These are phyloP conservation scores for Colletotrichum paranaense DNA, from an alignment of 2,329 filamentous ascomycete genomes.

Conservation along the genomic window DNA sequence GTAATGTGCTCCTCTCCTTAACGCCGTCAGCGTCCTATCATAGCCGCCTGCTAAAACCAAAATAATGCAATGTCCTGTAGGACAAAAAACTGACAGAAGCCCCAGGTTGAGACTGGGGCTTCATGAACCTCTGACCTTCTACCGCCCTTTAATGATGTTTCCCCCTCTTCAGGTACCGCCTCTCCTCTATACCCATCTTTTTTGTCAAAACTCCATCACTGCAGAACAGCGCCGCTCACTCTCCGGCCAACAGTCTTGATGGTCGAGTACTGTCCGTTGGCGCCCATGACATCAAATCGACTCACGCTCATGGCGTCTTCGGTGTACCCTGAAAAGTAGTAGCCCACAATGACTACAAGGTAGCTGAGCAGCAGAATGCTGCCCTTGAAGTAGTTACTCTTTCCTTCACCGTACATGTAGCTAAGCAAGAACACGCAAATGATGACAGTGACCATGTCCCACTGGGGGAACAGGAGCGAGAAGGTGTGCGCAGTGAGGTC, in stretches of 20 bases:
- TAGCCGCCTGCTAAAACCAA: not conserved
- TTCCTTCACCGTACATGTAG: slow-evolving; percentile 98
- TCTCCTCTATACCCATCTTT: not conserved
- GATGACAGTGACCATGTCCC: slow-evolving; percentile 98
- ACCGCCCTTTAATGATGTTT: slow-evolving; percentile 7
- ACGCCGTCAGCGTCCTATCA: slow-evolving; percentile 18
- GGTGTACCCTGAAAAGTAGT: slow-evolving; percentile 80
- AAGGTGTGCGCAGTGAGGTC: slow-evolving; percentile 73
- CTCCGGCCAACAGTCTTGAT: slow-evolving; percentile 66
- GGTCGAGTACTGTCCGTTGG: slow-evolving; percentile 60
- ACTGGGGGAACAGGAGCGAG: slow-evolving; percentile 94
- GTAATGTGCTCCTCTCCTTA: slow-evolving; percentile 16
- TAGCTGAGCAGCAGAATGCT: slow-evolving; percentile 95
- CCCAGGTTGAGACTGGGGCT: not conserved
- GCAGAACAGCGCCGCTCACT: slow-evolving; percentile 50
- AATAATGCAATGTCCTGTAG: not conserved
- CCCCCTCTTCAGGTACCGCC: slow-evolving; percentile 8
- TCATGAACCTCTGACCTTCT: not conserved
- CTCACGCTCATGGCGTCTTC: slow-evolving; percentile 55
- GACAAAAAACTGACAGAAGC: not conserved
- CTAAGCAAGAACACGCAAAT: slow-evolving; percentile 95
- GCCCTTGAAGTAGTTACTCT: slow-evolving; percentile 99
- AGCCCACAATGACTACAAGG: slow-evolving; percentile 89
- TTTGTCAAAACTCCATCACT: slow-evolving; percentile 3
- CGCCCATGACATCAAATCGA: slow-evolving; percentile 65